Evolutionary conservation across 768 basidiomycete species (phyloP).

Genomic region (Ramaria sp.): DNA sequence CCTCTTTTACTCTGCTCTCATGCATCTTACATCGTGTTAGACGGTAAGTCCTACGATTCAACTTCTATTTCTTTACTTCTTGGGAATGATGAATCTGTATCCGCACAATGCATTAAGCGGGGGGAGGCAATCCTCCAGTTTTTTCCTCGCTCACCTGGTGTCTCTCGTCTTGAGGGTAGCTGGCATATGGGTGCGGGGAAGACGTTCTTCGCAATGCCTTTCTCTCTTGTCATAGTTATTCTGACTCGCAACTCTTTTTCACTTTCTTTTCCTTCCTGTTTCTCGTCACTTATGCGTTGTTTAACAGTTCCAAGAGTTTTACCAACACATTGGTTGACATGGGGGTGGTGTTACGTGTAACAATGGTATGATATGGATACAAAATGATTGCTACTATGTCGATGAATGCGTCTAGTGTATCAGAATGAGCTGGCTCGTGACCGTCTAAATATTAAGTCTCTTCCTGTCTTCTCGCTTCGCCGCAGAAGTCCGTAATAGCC

Average conservation of each 20-base stretch:
- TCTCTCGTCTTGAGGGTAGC: slow-evolving; percentile 9
- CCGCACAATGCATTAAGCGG: slow-evolving; percentile 2
- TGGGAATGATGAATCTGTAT: slow-evolving; percentile 4
- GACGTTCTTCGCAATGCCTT: slow-evolving; percentile 8
- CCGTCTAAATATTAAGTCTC: no score
- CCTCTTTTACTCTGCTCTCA: neutral
- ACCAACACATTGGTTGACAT: neutral
- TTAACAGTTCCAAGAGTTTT: neutral
- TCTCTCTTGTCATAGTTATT: slow-evolving; percentile 11
- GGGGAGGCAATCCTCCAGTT: slow-evolving; percentile 8
- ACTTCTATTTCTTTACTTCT: neutral
- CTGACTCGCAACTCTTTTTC: slow-evolving; percentile 1
- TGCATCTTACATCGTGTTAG: neutral
- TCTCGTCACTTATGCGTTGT: neutral
- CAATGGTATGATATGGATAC: neutral
- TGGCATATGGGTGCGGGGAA: slow-evolving; percentile 2
- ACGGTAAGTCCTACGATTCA: neutral
- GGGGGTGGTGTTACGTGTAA: neutral
- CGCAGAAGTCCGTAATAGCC: slow-evolving; percentile 63
- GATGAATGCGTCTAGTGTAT: no score
- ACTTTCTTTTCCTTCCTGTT: neutral
- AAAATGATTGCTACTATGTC: neutral
- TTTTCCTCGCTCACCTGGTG: neutral
- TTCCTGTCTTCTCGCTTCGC: slow-evolving; percentile 31
- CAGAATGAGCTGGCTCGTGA: no score